phyloP scores from a whole-genome alignment of 106 monocot species.

The Dioscorea zingiberensis region DNA sequence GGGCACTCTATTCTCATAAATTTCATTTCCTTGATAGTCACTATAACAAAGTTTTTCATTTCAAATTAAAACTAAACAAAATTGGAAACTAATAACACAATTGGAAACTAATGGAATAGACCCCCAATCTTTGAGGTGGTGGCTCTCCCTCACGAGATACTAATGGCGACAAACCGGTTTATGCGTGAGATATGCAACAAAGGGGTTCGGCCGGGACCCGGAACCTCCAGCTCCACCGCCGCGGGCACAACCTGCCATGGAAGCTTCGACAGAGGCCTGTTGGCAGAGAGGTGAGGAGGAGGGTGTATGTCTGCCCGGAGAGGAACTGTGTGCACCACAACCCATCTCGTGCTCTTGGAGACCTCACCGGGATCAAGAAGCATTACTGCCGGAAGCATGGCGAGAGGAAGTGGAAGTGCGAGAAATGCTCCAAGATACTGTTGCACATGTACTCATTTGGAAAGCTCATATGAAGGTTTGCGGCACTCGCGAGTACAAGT shows the following conservation, averaged over 20 bases:
- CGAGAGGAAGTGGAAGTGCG: constrained; percentile 9
- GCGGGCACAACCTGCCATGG: constrained; percentile 6
- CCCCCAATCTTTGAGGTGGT: constrained; percentile 1
- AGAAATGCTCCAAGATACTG: constrained; percentile 1
- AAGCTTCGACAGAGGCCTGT: neutral
- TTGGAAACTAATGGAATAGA: constrained; percentile 2
- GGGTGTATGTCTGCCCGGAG: constrained; percentile 16
- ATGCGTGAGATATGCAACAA: constrained; percentile 1
- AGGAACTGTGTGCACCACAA: constrained; percentile 8
- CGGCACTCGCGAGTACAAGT: neutral
- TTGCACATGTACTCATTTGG: constrained; percentile 5
- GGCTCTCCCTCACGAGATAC: neutral
- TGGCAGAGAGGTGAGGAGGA: neutral
- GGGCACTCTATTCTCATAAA: neutral
- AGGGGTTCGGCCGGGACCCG: neutral
- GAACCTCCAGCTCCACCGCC: constrained; percentile 2
- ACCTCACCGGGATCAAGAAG: constrained; percentile 27
- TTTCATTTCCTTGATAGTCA: too few species aligned
- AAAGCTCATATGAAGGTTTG: constrained; percentile 7
- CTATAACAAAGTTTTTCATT: too few species aligned
- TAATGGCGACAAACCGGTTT: constrained; percentile 6
- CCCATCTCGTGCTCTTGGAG: constrained; percentile 16
- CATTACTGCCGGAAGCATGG: constrained; percentile 17
- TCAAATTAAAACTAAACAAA: too few species aligned
- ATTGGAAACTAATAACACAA: too few species aligned